Evolutionary conservation across 1,284 basidiomycete genomes (phyloP).

Genomic region (Ganoderma multipileum): DNA sequence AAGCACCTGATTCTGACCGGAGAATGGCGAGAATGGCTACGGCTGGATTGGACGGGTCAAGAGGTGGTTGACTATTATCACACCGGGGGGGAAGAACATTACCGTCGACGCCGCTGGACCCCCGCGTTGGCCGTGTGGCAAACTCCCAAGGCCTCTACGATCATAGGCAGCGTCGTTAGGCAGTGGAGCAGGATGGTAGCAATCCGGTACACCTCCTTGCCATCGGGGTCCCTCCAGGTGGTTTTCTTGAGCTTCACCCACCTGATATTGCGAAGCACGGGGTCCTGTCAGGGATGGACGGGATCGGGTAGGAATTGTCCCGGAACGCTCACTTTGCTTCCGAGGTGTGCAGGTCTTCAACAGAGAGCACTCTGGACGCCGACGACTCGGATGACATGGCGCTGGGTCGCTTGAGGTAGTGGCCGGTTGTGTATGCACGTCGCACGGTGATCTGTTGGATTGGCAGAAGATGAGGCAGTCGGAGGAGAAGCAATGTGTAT

Average conservation of each 20-base stretch:
- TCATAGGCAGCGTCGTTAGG: background rate
- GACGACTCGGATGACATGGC: constrained; percentile 44
- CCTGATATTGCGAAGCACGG: constrained; percentile 44
- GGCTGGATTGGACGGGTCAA: constrained; percentile 48
- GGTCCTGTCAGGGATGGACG: constrained; percentile 9
- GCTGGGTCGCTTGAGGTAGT: constrained; percentile 12
- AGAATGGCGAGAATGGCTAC: constrained; percentile 87
- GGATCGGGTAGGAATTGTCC: constrained; percentile 9
- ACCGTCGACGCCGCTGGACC: constrained; percentile 84
- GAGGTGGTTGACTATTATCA: background rate
- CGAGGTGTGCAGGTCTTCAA: constrained; percentile 54
- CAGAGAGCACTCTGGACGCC: constrained; percentile 40
- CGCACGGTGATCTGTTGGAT: background rate
- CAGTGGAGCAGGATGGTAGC: background rate
- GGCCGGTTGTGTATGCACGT: background rate
- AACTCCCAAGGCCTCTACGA: constrained; percentile 89
- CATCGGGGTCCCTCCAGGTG: constrained; percentile 76
- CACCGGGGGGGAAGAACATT: constrained; percentile 14
- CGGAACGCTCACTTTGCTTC: constrained; percentile 63
- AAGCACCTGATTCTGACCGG: constrained; percentile 71
- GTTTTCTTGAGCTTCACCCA: constrained; percentile 82
- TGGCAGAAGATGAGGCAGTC: background rate
- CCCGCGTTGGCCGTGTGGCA: constrained; percentile 81
- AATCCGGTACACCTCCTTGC: constrained; percentile 63
- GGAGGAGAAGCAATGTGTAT: background rate